Percentiles rank a stretch among this genome's conserved stretches.
Conservation (phyloP, 148 eudicot genomes). For the Silene conica region DNA sequence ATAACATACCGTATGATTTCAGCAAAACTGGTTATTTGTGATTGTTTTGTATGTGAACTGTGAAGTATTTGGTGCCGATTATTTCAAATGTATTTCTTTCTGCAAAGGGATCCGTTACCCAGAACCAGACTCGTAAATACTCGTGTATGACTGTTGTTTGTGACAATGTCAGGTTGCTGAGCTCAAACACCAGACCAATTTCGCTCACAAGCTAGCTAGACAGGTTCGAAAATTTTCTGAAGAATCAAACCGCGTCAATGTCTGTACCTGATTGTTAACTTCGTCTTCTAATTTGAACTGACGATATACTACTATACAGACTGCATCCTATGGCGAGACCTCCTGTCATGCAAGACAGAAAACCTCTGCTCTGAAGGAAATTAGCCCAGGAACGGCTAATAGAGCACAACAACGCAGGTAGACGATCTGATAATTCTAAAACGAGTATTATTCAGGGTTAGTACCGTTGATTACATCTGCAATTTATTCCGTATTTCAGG, state of each 20-base stretch:
- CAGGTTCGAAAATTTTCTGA: not conserved
- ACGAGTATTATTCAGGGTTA: not conserved
- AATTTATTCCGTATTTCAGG: conserved; percentile 27
- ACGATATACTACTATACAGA: conserved; percentile 23
- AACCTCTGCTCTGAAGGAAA: conserved; percentile 59
- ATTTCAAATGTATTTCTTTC: no score
- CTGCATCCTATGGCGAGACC: conserved; percentile 21
- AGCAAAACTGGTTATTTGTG: no score
- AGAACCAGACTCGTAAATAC: not conserved
- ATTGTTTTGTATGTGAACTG: no score
- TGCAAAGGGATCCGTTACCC: no score
- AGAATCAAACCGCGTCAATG: not conserved
- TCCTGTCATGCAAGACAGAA: conserved; percentile 33
- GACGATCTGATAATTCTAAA: not conserved
- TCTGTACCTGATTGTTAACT: no score
- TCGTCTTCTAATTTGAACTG: no score
- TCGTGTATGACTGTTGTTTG: not conserved
- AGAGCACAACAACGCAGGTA: conserved; percentile 67
- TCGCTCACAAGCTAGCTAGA: no score
- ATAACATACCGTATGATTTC: no score
- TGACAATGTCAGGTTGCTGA: not conserved
- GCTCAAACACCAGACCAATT: no score
- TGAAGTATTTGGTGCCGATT: no score
- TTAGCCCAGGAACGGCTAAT: conserved; percentile 55
- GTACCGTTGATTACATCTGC: not conserved